phyloP scores from a whole-genome alignment of 1,284 basidiomycete genomes.

The Cryptococcus sp. region DNA sequence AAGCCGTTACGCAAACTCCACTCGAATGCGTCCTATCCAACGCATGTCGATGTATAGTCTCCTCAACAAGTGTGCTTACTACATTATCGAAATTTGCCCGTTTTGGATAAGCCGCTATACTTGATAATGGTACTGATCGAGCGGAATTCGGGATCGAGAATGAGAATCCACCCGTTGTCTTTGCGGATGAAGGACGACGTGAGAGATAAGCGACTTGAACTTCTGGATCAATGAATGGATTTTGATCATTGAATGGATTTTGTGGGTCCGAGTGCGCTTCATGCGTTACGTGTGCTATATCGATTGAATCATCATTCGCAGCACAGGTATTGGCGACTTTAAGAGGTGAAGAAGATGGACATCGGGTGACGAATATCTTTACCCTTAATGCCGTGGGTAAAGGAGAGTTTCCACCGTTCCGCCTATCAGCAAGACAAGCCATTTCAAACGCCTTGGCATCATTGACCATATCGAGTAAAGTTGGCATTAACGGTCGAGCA shows the following conservation, averaged over 20 bases:
- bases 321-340: slow-evolving; percentile 1
- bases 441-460: slow-evolving; percentile 35
- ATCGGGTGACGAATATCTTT: slow-evolving; percentile 40
- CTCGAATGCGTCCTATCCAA: slow-evolving; percentile 15
- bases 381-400: slow-evolving; percentile 35
- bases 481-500: slow-evolving; percentile 36
- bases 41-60: slow-evolving; percentile 19
- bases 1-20: slow-evolving; percentile 35
- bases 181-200: slow-evolving; percentile 14
- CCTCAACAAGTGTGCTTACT: slow-evolving; percentile 21
- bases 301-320: neutral
- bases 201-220: neutral
- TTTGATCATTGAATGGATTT: neutral
- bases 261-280: neutral
- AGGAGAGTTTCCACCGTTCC: slow-evolving; percentile 18
- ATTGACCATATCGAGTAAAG: slow-evolving; percentile 32
- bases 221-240: neutral
- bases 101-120: slow-evolving; percentile 22
- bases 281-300: neutral
- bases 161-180: neutral
- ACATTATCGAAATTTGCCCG: slow-evolving; percentile 28
- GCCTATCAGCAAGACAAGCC: slow-evolving; percentile 21
- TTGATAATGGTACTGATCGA: slow-evolving; percentile 10
- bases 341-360: slow-evolving; percentile 31
- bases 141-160: slow-evolving; percentile 20